Evolutionary conservation across 129 eudicot species (phyloP), one percentile per base, ranked within the genome.

Genomic region (Arctium minus): DNA sequence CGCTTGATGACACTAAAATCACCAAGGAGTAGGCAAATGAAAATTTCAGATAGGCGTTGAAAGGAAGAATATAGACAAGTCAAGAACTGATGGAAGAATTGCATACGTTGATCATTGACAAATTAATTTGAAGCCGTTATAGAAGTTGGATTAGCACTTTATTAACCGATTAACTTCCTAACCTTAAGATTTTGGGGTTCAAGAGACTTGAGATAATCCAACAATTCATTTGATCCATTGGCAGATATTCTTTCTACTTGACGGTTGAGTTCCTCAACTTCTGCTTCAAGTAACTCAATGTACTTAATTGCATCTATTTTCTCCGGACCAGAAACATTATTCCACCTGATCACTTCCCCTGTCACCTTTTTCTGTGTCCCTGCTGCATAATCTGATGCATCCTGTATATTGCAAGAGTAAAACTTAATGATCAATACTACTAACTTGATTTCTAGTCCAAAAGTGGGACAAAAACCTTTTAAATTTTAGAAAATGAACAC

Each of bases 181-280:
- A 96, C 99, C 98, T 96, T 91, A 76, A 96, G 84, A 88, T 96
- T 96, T 87, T 96, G 99, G 75, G 99, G 99, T 86, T 96, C 99
- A 6, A 96, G 94, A 74, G 99, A 80, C 90, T 93, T 96, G 68
- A 96, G 90, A 88, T 91, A 96, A 68, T 93, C 99, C 91, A 96
- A 81, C 75, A 96, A 76, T 84, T 96, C 99, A 85, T 96, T 96
- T 31, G 88, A 91, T 69, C 97, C 99, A 85, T 90, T 84, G 3
- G 90, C 86, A 85, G 99, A 88, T 82, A 89, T 93, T 81, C 98
- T 86, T 79, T 89, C 97, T 13, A 96, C 94, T 81, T 96, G 99
- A 76, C 92, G 95, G 56, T 87, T 93, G 39, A 96, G 92, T 84
- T 96, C 98, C 85, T 96, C 99, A 35, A 96, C 89, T 86, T 96